Percentiles rank a stretch among this genome's conserved stretches.
phyloP scores from a whole-genome alignment of 176 grass and related monocot genomes.

The Carex pumila region DNA sequence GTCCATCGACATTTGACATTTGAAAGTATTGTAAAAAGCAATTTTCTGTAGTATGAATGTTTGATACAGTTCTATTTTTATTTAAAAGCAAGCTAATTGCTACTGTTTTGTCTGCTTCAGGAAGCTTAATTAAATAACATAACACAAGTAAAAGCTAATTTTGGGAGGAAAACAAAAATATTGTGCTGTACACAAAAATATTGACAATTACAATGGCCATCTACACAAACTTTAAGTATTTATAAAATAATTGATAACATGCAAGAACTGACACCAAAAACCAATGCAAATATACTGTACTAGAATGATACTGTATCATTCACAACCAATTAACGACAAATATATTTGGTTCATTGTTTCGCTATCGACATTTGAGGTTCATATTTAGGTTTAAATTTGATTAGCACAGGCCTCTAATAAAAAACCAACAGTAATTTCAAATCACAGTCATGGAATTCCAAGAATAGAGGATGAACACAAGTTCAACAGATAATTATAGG shows the following conservation, averaged over 20 bases:
- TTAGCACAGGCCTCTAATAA: background rate
- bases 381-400: background rate
- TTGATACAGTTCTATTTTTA: too few relatives aligned
- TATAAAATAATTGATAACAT: background rate
- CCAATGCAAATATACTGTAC: background rate
- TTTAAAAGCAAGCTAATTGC: background rate
- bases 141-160: background rate
- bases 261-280: background rate
- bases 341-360: background rate
- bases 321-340: background rate
- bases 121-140: background rate
- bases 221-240: background rate
- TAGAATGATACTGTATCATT: background rate
- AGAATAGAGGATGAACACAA: background rate
- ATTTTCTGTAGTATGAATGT: too few relatives aligned
- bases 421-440: background rate
- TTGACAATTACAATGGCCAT: background rate
- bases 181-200: too few relatives aligned
- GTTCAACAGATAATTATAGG: constrained; percentile 13
- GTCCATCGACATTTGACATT: background rate
- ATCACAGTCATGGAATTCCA: background rate
- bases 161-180: background rate
- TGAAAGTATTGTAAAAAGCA: background rate
- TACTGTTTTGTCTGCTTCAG: background rate
- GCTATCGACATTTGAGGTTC: background rate